Evolutionary conservation across 306 rosid genomes (phyloP).

Genomic region (Acacia acuminata): DNA sequence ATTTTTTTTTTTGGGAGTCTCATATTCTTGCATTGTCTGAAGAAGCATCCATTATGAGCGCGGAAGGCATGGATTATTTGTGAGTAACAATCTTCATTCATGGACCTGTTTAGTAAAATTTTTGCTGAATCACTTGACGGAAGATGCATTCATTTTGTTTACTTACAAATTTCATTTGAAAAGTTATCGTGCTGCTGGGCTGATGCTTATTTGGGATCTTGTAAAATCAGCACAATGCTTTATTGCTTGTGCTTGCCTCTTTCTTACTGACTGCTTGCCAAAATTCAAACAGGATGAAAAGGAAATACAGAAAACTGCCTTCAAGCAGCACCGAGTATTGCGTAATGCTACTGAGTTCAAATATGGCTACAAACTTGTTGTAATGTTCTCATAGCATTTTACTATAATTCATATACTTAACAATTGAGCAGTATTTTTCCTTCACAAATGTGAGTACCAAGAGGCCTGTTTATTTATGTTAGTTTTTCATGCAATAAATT

Average conservation of each 20-base stretch:
- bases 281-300: slow-evolving; percentile 77
- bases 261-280: slow-evolving; percentile 28
- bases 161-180: not conserved
- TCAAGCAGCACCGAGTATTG: slow-evolving; percentile 72
- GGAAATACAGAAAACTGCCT: slow-evolving; percentile 87
- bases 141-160: not conserved
- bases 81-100: not conserved
- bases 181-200: slow-evolving; percentile 1
- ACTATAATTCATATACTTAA: not conserved
- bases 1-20: not conserved
- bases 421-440: not conserved
- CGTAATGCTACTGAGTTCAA: slow-evolving; percentile 78
- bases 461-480: not conserved
- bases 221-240: not conserved
- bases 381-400: slow-evolving; percentile 47
- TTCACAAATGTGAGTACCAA: not conserved
- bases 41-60: not conserved
- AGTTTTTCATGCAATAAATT: slow-evolving; percentile 24
- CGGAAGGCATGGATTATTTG: not conserved
- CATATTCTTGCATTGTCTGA: not conserved
- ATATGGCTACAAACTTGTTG: slow-evolving; percentile 97
- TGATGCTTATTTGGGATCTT: not conserved
- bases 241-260: slow-evolving; percentile 2
- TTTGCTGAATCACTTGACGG: not conserved
- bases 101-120: not conserved